Conservation (phyloP, 441 rosid genomes). For the Iberis amara region DNA sequence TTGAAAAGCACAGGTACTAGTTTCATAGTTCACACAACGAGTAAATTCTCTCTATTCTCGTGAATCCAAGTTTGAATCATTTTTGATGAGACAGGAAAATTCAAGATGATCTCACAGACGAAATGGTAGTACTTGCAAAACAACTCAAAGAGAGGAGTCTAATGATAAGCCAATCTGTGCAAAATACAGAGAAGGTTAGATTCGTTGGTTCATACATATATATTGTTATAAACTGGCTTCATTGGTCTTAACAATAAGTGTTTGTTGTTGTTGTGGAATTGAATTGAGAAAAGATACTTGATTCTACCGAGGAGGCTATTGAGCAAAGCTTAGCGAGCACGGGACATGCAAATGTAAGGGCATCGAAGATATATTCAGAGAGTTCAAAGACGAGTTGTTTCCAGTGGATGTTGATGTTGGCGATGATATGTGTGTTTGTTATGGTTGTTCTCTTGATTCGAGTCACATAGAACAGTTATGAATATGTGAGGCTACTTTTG, state of each 20-base stretch:
- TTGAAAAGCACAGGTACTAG: conserved; percentile 45
- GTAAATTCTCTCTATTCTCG: too few species aligned
- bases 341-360: conserved; percentile 61
- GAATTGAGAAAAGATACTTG: conserved; percentile 54
- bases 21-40: neutral
- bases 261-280: neutral
- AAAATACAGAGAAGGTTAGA: conserved; percentile 70
- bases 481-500: too few species aligned
- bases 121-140: conserved; percentile 83
- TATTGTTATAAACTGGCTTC: conserved; percentile 11
- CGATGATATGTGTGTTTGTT: conserved; percentile 66
- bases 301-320: conserved; percentile 78
- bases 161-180: conserved; percentile 64
- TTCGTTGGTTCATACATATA: neutral
- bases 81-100: conserved; percentile 45
- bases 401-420: conserved; percentile 71
- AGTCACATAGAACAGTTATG: conserved; percentile 9
- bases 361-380: conserved; percentile 40
- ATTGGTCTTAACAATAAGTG: neutral
- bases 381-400: conserved; percentile 47
- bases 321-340: conserved; percentile 90
- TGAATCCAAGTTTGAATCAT: too few species aligned
- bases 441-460: conserved; percentile 87
- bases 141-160: conserved; percentile 85
- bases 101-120: conserved; percentile 83